Base-by-base conservation (phyloP, 495 filamentous ascomycete genomes). In the Tuber umbilicatum region DNA sequence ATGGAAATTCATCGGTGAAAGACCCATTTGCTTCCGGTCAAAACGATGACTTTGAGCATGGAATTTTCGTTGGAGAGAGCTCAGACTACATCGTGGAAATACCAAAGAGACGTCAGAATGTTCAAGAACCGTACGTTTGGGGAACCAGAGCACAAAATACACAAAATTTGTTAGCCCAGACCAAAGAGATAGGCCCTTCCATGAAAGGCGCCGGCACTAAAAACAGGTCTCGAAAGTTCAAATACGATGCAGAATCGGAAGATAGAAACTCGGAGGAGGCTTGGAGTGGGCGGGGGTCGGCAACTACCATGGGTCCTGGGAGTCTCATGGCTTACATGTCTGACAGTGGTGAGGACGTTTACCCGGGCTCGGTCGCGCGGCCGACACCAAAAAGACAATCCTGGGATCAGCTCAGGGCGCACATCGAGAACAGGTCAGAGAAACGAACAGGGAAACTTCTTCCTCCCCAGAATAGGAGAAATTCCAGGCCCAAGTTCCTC, bases 311-410 rank as follows among this genome's bases (percentile, higher is more conserved):
- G 1, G 12, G 12, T 14, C 2, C 55, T 64, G n/a, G 31, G 14
- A 64, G 10, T 17, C 55, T 64, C n/a, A 64, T 64, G 55, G n/a
- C 55, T 64, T 64, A 64, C n/a, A 64, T 31, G 27, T 64, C 55
- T 31, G 55, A 31, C n/a, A 64, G 74, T 50, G 68, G 70, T 42
- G 69, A 64, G 41, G 50, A 72, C 69, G 69, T 37, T 40, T 72
- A 72, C 45, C 74, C 75, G 68, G 74, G 75, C 35, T 70, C 77
- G 42, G 39, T 78, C 0, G 69, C 64, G 17, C 73, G 78, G 45
- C 70, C 75, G 37, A 78, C 77, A 5, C 71, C 77, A 5, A 78
- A 74, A 42, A 78, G 78, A 41, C 55, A 16, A 31, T 31, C 27
- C 5, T 31, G 55, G 55, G n/a, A 27, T 31, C 55, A 64, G 27